Evolutionary conservation across 2,329 filamentous ascomycete species (phyloP).

Genomic region (Celoporthe dispersa): DNA sequence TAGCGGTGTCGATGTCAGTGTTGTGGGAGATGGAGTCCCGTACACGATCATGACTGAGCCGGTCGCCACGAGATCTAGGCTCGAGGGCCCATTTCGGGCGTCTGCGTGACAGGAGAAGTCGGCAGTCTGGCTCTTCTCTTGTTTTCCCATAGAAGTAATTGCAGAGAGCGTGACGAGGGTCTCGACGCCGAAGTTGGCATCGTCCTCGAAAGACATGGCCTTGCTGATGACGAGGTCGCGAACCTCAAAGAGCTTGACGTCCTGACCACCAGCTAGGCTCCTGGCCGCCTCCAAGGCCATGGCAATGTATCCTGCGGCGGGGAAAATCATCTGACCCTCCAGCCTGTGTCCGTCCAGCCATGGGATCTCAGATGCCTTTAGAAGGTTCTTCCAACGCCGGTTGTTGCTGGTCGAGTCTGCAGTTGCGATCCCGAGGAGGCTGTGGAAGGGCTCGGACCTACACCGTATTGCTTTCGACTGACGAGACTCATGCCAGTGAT

Average conservation of each 20-base stretch:
- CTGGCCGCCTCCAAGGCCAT: slow-evolving; percentile 32
- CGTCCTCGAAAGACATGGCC: slow-evolving; percentile 29
- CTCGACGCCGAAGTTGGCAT: background rate
- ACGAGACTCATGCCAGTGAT: slow-evolving; percentile 4
- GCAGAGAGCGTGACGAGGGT: background rate
- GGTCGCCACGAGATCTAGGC: background rate
- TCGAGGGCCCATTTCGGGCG: background rate
- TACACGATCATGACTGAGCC: background rate
- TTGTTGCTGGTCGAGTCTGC: background rate
- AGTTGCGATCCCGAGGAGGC: slow-evolving; percentile 30
- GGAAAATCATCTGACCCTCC: slow-evolving; percentile 44
- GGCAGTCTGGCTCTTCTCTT: background rate
- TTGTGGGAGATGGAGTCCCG: background rate
- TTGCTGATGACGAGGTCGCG: slow-evolving; percentile 29
- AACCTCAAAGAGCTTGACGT: background rate
- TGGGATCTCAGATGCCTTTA: slow-evolving; percentile 33
- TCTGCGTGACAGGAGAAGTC: background rate
- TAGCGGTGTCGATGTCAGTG: background rate
- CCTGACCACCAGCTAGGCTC: background rate
- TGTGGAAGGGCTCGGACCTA: slow-evolving; percentile 32
- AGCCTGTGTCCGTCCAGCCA: slow-evolving; percentile 47
- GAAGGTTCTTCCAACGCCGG: background rate
- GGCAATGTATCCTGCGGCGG: slow-evolving; percentile 35
- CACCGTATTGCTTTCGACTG: slow-evolving; percentile 15
- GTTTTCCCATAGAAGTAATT: background rate